Percentiles rank a stretch among this genome's conserved stretches.
phyloP scores from a whole-genome alignment of 495 filamentous ascomycete genomes.

The Aeminium ludgeri region DNA sequence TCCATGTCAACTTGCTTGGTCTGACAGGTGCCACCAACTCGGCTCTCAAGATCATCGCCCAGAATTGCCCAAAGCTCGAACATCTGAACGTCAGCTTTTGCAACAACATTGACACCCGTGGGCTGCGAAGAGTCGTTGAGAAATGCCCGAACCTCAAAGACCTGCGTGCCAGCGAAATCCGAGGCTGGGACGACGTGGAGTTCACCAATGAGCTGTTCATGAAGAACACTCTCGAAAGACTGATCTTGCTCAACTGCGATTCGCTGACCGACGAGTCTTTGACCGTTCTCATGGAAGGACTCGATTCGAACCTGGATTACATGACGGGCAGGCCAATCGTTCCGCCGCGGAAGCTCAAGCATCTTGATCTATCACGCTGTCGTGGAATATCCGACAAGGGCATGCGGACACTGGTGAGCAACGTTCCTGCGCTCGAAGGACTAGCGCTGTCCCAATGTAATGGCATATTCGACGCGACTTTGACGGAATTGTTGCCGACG shows the following conservation, averaged over 20 bases:
- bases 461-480: slow-evolving; percentile 52
- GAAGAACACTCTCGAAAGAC: slow-evolving; percentile 61
- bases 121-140: slow-evolving; percentile 55
- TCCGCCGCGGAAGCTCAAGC: slow-evolving; percentile 59
- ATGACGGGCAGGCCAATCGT: slow-evolving; percentile 61
- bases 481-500: slow-evolving; percentile 57
- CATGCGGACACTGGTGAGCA: slow-evolving; percentile 46
- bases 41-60: slow-evolving; percentile 72
- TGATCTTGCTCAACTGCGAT: slow-evolving; percentile 61
- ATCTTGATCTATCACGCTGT: slow-evolving; percentile 75
- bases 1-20: slow-evolving; percentile 71
- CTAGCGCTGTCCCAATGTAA: slow-evolving; percentile 61
- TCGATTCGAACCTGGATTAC: slow-evolving; percentile 56
- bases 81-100: slow-evolving; percentile 87
- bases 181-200: slow-evolving; percentile 54
- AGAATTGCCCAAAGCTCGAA: slow-evolving; percentile 66
- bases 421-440: slow-evolving; percentile 66
- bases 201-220: slow-evolving; percentile 57
- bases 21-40: slow-evolving; percentile 64
- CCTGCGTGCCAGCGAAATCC: slow-evolving; percentile 65
- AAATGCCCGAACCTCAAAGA: slow-evolving; percentile 59
- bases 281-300: slow-evolving; percentile 53
- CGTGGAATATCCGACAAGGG: slow-evolving; percentile 51
- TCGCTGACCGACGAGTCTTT: slow-evolving; percentile 60
- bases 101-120: slow-evolving; percentile 61